Conservation (phyloP, 2,329 filamentous ascomycete species). For the Dactylellina drechsleri region DNA sequence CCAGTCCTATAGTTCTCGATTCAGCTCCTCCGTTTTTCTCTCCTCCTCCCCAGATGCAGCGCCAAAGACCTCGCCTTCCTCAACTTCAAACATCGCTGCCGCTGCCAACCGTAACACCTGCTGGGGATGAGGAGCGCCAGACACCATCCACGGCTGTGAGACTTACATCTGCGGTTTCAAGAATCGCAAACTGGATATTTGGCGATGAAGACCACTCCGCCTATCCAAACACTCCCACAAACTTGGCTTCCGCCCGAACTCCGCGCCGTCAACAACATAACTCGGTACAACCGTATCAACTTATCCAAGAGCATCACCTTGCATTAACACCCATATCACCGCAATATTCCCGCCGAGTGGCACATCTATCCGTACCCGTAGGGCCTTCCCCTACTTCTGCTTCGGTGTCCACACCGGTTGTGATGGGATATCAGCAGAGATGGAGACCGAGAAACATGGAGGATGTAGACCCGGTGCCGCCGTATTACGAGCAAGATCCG, state of each 20-base stretch:
- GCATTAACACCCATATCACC: slow-evolving; percentile 47
- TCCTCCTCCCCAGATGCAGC: slow-evolving; percentile 12
- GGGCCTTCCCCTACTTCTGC: slow-evolving; percentile 3
- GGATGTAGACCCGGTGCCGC: slow-evolving; percentile 49
- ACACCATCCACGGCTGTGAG: slow-evolving; percentile 46
- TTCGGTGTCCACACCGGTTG: slow-evolving; percentile 6
- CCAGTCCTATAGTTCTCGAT: slow-evolving; percentile 2
- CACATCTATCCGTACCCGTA: slow-evolving; percentile 39
- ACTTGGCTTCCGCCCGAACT: slow-evolving; percentile 2
- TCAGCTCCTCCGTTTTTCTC: neutral
- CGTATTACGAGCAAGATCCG: slow-evolving; percentile 50
- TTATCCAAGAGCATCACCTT: slow-evolving; percentile 52
- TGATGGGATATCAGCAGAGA: slow-evolving; percentile 42
- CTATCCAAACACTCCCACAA: slow-evolving; percentile 26
- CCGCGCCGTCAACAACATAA: slow-evolving; percentile 21
- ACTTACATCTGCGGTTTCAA: slow-evolving; percentile 48
- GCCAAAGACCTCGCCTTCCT: slow-evolving; percentile 41
- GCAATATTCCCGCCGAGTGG: slow-evolving; percentile 38
- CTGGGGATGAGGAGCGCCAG: slow-evolving; percentile 16
- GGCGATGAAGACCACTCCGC: slow-evolving; percentile 37
- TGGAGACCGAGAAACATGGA: slow-evolving; percentile 52
- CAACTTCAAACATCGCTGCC: slow-evolving; percentile 44
- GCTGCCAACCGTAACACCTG: slow-evolving; percentile 11
- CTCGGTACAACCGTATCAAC: slow-evolving; percentile 30
- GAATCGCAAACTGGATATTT: slow-evolving; percentile 53